Percentiles rank a stretch among this genome's conserved stretches.
Evolutionary conservation across 1,284 basidiomycete genomes (phyloP).

Genomic region (Leccinum brunneo-olivaceum): DNA sequence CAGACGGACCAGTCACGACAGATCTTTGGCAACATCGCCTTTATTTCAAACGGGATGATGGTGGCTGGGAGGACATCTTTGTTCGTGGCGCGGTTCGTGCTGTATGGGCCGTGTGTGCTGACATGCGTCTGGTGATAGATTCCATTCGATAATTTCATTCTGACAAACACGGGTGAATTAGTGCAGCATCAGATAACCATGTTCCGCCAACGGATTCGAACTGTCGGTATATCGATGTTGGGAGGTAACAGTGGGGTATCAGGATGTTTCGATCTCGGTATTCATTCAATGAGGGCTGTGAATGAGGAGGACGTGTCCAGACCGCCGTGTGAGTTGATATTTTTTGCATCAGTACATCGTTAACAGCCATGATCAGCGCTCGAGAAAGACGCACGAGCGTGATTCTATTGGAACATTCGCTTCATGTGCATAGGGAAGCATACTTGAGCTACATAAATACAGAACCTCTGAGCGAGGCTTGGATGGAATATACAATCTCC

Average conservation of each 20-base stretch:
- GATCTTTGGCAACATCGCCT: conserved; percentile 89
- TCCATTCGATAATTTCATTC: conserved; percentile 74
- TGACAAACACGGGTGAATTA: conserved; percentile 79
- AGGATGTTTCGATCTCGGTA: conserved; percentile 69
- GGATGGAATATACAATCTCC: conserved; percentile 12
- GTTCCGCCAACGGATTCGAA: conserved; percentile 69
- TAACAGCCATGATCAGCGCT: conserved; percentile 12
- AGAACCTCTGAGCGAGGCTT: no score
- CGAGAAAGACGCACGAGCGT: conserved; percentile 28
- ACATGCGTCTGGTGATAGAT: conserved; percentile 50
- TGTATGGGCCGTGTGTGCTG: conserved; percentile 5
- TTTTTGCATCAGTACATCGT: neutral
- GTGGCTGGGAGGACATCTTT: conserved; percentile 80
- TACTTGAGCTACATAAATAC: no score
- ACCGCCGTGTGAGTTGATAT: conserved; percentile 32
- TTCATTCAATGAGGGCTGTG: conserved; percentile 63
- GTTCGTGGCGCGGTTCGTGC: conserved; percentile 38
- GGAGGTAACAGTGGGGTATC: conserved; percentile 69
- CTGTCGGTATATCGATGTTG: conserved; percentile 77
- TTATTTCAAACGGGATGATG: conserved; percentile 65
- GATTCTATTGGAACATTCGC: conserved; percentile 7
- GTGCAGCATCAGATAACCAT: conserved; percentile 65
- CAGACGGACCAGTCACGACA: conserved; percentile 67
- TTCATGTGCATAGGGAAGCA: conserved; percentile 22
- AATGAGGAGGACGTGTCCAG: conserved; percentile 47